Evolutionary conservation across 805 yeast species (phyloP), one percentile per base, ranked within the genome.

Genomic region (Zygoascus tannicola): DNA sequence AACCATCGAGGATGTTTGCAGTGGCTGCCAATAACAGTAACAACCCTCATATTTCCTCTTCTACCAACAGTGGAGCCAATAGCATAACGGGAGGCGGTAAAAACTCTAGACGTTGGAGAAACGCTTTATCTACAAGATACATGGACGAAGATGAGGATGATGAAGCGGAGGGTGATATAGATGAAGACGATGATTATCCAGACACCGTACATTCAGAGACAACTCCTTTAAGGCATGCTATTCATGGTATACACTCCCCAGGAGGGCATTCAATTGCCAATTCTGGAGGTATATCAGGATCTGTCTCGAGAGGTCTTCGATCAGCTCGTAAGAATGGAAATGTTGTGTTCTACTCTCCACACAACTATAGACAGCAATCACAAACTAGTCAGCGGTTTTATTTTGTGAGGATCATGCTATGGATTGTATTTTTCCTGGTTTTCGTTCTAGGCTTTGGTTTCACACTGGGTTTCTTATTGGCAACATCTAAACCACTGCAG

Each of bases 401-500:
- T 35, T 51, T 50, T 22, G 49, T 62, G 10, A 57, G 65, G 32
- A 44, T 58, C 19, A 51, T 57, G 33, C 53, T 63, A 23, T 64
- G 66, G 66, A 41, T 56, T 32, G 43, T 57, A 34, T 41, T 63
- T 10, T 43, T 52, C n/a, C 48, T 34, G 55, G 46, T 61, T 33
- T 41, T 52, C 33, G 46, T 62, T 19, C 50, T 63, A 32, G 53
- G 50, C 4, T 38, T 82, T 23, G 95, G 95, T 1, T 86, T 90
- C 56, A 67, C 83, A 4, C 69, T 81, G 55, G 97, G 97, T 0
- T 85, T 88, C 56, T 65, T 87, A 2, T 65, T 88, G 35, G 96
- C 96, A 0, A 80, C 95, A 1, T 80, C 86, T 16, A 86, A 85
- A 53, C 96, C 90, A 45, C 66, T 90, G 44, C 78, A 81, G 42